Base-by-base conservation (phyloP, 2,329 filamentous ascomycete genomes). In the Dactylonectria estremocensis region DNA sequence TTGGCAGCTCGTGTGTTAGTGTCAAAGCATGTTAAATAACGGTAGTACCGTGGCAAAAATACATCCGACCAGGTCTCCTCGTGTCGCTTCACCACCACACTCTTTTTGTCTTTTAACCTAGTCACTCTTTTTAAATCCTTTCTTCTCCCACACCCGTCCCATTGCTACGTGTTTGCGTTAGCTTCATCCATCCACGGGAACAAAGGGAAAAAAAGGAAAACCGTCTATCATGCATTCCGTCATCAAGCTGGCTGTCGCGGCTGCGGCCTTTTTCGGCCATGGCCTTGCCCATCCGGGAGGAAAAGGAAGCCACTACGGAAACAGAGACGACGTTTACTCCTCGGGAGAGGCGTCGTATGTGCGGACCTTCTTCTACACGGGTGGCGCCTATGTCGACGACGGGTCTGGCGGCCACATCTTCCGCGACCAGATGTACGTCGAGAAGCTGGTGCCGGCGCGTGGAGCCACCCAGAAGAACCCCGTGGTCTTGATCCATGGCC, bases 401-500 rank as follows among this genome's bases (percentile, higher is more conserved):
- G 73, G 64, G 6, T 37, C 70, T 1, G 71, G 68, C 0, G 69
- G 71, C 1, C 73, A 72, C 57, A 49, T 74, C 18, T 72, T 75
- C 48, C 67, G 61, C 6, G 73, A 72, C 28, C 73, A 74, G 33
- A 75, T 75, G 73, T 74, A 74, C 18, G 69, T 74, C 18, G 73
- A 74, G 61, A 74, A 74, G 49, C 60, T 74, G 9, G 49, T 59
- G 2, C 71, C 73, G 0, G 49, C 48, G 3, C 58, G 24, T 4
- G 73, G 71, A 7, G 54, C 43, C 18, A 61, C 37, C 28, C 66
- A 69, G n/a, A 45, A 65, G 1, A 57, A 63, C 8, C 73, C 73
- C 1, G 72, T 74, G 3, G 71, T 74, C n/a, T 59, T 74, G 33
- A 74, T 74, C 0, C 73, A 74, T 5, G 73, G 73, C 14, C 62